A percentile compares a stretch with the other conserved stretches of the same genome.
Conservation (phyloP, 2,329 filamentous ascomycete genomes). For the Colletotrichum filicis region DNA sequence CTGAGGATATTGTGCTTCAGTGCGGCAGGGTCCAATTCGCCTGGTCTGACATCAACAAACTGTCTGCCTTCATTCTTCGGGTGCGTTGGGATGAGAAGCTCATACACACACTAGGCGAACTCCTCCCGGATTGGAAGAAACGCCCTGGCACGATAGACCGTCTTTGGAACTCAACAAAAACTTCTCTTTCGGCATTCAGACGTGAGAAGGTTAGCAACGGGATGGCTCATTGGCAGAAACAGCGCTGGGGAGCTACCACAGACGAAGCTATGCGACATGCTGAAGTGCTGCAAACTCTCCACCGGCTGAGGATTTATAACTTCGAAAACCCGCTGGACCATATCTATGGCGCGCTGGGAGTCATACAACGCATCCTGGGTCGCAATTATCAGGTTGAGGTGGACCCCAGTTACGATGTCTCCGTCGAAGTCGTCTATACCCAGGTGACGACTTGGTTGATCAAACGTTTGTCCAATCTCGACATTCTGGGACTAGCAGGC, state of each 20-base stretch:
- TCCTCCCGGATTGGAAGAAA: background rate
- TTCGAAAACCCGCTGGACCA: conserved; percentile 10
- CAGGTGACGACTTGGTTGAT: conserved; percentile 9
- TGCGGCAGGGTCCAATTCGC: conserved; percentile 8
- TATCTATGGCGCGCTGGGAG: conserved; percentile 13
- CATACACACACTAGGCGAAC: background rate
- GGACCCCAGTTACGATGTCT: background rate
- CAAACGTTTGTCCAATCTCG: conserved; percentile 11
- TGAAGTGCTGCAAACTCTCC: conserved; percentile 19
- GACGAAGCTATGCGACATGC: conserved; percentile 6
- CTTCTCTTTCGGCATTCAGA: background rate
- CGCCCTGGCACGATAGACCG: background rate
- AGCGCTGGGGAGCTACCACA: conserved; percentile 15
- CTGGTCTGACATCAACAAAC: conserved; percentile 7
- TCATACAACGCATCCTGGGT: conserved; percentile 19
- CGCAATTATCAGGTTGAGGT: background rate
- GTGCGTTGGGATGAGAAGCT: conserved; percentile 8
- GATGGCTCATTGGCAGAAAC: conserved; percentile 2
- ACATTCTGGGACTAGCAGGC: conserved; percentile 14
- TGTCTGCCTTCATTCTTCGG: background rate
- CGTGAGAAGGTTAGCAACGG: background rate
- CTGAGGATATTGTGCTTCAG: background rate
- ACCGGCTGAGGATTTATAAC: conserved; percentile 10
- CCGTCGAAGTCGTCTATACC: conserved; percentile 14
- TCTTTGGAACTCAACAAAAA: conserved; percentile 10